phyloP scores from a whole-genome alignment of 2,329 filamentous ascomycete genomes.

The Teratosphaeria viscida region DNA sequence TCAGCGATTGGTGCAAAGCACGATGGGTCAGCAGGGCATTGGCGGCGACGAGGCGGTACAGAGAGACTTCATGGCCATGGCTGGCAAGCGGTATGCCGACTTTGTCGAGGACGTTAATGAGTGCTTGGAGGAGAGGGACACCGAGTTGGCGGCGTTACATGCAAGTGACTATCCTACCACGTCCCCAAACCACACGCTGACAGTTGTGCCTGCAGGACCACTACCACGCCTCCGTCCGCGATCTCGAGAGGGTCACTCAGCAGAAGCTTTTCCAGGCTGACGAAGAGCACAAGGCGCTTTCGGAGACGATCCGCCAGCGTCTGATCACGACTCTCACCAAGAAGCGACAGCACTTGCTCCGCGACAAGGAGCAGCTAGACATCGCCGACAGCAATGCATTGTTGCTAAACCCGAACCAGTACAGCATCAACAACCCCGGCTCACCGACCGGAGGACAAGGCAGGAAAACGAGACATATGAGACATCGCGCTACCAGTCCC shows the following conservation, averaged over 20 bases:
- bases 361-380: constrained; percentile 57
- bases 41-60: constrained; percentile 44
- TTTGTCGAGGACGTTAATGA: constrained; percentile 84
- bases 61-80: constrained; percentile 53
- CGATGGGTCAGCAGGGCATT: constrained; percentile 15
- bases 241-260: constrained; percentile 46
- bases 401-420: constrained; percentile 55
- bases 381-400: constrained; percentile 56
- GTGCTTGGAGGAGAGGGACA: constrained; percentile 76
- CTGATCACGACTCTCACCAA: constrained; percentile 48
- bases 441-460: constrained; percentile 46
- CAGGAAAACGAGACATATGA: constrained; percentile 52
- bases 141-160: constrained; percentile 68
- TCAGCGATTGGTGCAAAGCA: constrained; percentile 44
- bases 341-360: constrained; percentile 47
- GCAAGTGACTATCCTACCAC: constrained; percentile 38
- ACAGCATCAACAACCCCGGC: constrained; percentile 53
- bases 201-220: constrained; percentile 37
- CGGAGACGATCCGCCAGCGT: constrained; percentile 50
- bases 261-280: constrained; percentile 52
- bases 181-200: not conserved
- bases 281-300: constrained; percentile 51
- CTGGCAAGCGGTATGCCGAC: constrained; percentile 72
- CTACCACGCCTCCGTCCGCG: constrained; percentile 44
- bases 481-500: constrained; percentile 38